Conservation (phyloP, 1,284 basidiomycete species). For the Trichosporon sp. region DNA sequence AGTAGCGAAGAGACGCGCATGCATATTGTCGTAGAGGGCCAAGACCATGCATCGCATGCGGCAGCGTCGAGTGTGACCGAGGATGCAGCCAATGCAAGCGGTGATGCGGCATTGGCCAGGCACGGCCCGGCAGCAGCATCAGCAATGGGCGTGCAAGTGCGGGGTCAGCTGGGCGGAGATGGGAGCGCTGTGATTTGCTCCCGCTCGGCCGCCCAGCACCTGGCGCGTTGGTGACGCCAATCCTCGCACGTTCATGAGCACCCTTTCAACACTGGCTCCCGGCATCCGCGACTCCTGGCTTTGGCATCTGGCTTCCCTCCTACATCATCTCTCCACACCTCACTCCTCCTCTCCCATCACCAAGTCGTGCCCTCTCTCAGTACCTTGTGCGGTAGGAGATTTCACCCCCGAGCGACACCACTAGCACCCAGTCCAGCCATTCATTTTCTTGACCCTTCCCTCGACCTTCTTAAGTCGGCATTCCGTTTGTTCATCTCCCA, state of each 20-base stretch:
- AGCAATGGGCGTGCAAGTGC: background rate
- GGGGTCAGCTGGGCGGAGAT: background rate
- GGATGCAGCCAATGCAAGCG: background rate
- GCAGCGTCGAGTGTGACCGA: background rate
- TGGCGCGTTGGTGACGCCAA: slow-evolving; percentile 15
- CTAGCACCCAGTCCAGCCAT: background rate
- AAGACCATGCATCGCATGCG: background rate
- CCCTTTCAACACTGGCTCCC: slow-evolving; percentile 8
- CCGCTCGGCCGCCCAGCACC: background rate
- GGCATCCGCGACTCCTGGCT: background rate
- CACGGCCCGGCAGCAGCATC: background rate
- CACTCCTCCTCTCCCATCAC: background rate
- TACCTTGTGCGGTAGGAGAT: slow-evolving; percentile 3
- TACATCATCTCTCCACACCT: background rate
- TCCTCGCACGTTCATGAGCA: slow-evolving; percentile 24
- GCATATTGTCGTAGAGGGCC: background rate
- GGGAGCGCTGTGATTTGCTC: slow-evolving; percentile 18
- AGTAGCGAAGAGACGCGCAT: background rate
- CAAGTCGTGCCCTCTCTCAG: background rate
- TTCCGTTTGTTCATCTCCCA: slow-evolving; percentile 5
- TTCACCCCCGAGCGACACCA: background rate
- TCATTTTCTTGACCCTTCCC: background rate
- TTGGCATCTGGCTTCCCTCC: background rate
- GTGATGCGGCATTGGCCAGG: slow-evolving; percentile 10
- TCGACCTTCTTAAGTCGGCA: background rate